Evolutionary conservation across 345 rosid genomes (phyloP).

Genomic region (Ceriops tagal): DNA sequence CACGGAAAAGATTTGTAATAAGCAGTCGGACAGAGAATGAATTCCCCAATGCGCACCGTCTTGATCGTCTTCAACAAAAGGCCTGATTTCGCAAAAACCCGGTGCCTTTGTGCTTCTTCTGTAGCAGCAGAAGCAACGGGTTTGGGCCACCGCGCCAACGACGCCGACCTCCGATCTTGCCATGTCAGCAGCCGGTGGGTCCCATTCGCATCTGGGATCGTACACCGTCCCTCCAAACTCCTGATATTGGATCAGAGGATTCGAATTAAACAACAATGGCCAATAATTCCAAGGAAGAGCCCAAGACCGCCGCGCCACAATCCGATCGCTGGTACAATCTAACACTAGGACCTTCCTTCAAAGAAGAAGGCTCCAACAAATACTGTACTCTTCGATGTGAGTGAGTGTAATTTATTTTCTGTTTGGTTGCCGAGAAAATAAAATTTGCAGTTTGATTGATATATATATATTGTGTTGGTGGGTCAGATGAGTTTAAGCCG

Average conservation of each 20-base stretch:
- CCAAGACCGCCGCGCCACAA: slow-evolving; percentile 61
- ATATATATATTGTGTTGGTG: not conserved
- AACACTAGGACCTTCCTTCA: slow-evolving; percentile 63
- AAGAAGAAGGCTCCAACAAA: slow-evolving; percentile 43
- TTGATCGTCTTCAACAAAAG: not conserved
- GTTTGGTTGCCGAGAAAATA: slow-evolving; percentile 8
- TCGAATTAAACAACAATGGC: slow-evolving; percentile 36
- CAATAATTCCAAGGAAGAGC: slow-evolving; percentile 55
- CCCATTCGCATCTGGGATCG: not conserved
- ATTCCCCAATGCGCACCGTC: not conserved
- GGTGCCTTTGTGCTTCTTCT: too few species aligned
- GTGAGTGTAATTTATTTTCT: slow-evolving; percentile 17
- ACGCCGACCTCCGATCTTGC: not conserved
- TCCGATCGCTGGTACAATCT: slow-evolving; percentile 83
- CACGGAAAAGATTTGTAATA: not conserved
- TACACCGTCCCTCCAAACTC: not conserved
- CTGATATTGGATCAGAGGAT: not conserved
- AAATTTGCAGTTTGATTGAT: not conserved
- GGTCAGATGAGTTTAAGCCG: slow-evolving; percentile 78
- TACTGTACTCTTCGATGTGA: slow-evolving; percentile 73
- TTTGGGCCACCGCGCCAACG: too few species aligned
- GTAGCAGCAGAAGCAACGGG: not conserved
- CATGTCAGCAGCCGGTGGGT: slow-evolving; percentile 2
- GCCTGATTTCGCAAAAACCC: not conserved
- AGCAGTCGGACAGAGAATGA: not conserved